These are phyloP conservation scores for Trichosporon sp. DNA, from an alignment of 1,284 basidiomycete species.

Conservation along the genomic window DNA sequence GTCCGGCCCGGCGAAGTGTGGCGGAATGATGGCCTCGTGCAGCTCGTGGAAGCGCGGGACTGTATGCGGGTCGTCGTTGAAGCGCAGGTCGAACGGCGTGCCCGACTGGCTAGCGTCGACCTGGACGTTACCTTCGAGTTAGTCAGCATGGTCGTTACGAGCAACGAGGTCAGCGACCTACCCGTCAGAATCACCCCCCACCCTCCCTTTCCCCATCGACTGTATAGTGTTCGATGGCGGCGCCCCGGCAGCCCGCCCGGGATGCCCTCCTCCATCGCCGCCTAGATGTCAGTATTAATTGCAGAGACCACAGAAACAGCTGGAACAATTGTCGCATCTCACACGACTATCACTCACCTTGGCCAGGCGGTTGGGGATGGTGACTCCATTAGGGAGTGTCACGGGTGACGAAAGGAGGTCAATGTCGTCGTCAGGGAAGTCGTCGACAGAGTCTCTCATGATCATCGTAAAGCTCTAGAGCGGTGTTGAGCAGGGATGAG, in stretches of 20 bases:
- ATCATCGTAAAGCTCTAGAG: background rate
- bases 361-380: slow-evolving; percentile 53
- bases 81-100: slow-evolving; percentile 71
- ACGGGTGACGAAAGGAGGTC: slow-evolving; percentile 51
- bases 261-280: slow-evolving; percentile 78
- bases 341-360: slow-evolving; percentile 47
- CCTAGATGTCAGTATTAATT: slow-evolving; percentile 51
- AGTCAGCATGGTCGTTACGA: background rate
- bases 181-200: slow-evolving; percentile 89
- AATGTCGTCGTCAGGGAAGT: slow-evolving; percentile 22
- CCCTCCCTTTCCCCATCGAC: slow-evolving; percentile 66
- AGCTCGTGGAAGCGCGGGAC: slow-evolving; percentile 56
- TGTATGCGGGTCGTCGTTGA: slow-evolving; percentile 53
- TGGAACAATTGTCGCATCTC: background rate
- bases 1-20: background rate
- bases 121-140: slow-evolving; percentile 65
- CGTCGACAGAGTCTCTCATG: slow-evolving; percentile 1
- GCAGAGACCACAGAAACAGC: background rate
- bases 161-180: slow-evolving; percentile 24
- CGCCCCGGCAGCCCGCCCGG: slow-evolving; percentile 68
- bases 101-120: slow-evolving; percentile 68
- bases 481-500: background rate
- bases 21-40: slow-evolving; percentile 56
- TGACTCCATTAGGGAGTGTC: slow-evolving; percentile 57
- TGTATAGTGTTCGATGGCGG: slow-evolving; percentile 65